Conservation (phyloP, 164 flowering plant species). For the Litsea cubeba region DNA sequence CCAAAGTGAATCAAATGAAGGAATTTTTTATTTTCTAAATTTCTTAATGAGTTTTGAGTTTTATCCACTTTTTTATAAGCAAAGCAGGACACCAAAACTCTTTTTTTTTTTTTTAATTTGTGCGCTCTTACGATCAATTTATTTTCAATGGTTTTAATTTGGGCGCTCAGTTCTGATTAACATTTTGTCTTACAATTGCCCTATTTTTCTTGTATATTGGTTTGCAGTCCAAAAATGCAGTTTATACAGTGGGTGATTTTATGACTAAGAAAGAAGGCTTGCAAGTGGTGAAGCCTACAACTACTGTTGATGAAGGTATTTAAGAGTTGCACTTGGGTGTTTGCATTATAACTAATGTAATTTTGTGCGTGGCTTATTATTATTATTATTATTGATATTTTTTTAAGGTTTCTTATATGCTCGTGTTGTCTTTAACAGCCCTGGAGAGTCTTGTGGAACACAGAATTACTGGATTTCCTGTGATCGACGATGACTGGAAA, state of each 20-base stretch:
- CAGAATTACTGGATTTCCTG: slow-evolving; percentile 94
- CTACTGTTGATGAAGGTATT: slow-evolving; percentile 88
- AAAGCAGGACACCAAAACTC: too few relatives aligned
- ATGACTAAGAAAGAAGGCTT: slow-evolving; percentile 80
- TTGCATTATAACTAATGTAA: neutral
- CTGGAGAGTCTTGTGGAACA: slow-evolving; percentile 74
- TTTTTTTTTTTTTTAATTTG: too few relatives aligned
- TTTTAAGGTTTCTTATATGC: slow-evolving; percentile 7
- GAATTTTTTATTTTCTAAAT: too few relatives aligned
- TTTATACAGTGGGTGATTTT: slow-evolving; percentile 85
- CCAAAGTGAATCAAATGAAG: too few relatives aligned
- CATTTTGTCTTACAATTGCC: neutral
- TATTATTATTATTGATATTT: too few relatives aligned
- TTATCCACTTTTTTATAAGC: too few relatives aligned
- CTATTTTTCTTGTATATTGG: slow-evolving; percentile 4
- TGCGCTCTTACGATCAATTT: too few relatives aligned
- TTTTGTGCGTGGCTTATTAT: too few relatives aligned
- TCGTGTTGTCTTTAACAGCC: slow-evolving; percentile 40
- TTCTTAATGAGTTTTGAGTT: too few relatives aligned
- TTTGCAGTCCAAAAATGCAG: slow-evolving; percentile 57
- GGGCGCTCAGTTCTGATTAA: neutral
- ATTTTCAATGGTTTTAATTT: too few relatives aligned
- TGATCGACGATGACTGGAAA: slow-evolving; percentile 87
- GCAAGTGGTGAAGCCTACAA: slow-evolving; percentile 80
- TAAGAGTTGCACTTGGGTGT: neutral